A percentile compares a stretch with the other conserved stretches of the same genome.
These are phyloP conservation scores for Phyllosticta citrichinensis DNA, from an alignment of 2,329 filamentous ascomycete genomes.

Conservation along the genomic window DNA sequence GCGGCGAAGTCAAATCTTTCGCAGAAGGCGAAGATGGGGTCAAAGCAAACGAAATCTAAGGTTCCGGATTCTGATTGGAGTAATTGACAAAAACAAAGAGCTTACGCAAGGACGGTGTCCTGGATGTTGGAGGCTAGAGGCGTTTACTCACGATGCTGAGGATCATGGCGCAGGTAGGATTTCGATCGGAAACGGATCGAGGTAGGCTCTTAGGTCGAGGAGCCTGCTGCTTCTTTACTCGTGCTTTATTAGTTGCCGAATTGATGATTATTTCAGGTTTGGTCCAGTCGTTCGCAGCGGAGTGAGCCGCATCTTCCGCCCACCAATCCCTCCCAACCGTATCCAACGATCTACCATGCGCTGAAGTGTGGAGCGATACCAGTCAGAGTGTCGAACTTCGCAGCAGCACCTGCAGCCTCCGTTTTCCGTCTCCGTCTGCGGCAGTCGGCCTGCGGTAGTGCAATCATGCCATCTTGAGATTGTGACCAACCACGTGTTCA, in stretches of 20 bases:
- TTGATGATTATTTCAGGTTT: not conserved
- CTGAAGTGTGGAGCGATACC: no score
- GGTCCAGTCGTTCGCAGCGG: not conserved
- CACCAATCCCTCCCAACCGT: no score
- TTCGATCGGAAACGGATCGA: not conserved
- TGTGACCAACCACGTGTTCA: no score
- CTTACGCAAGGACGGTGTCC: not conserved
- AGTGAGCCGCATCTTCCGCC: no score
- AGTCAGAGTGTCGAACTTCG: no score
- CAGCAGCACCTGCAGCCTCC: no score
- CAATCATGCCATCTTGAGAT: no score
- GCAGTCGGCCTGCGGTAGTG: no score
- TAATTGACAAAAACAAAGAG: not conserved
- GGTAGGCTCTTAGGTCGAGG: not conserved
- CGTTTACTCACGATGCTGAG: not conserved
- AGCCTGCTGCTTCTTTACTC: not conserved
- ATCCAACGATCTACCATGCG: no score
- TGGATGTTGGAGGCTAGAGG: not conserved
- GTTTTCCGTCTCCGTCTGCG: no score
- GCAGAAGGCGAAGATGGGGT: slow-evolving; percentile 25
- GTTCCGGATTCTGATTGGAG: not conserved
- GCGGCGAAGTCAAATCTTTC: slow-evolving; percentile 19
- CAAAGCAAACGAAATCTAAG: slow-evolving; percentile 24
- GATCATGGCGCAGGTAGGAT: not conserved
- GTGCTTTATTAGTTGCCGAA: not conserved